Evolutionary conservation across 2,329 filamentous ascomycete species (phyloP).

Genomic region (Neopestalotiopsis clavispora): DNA sequence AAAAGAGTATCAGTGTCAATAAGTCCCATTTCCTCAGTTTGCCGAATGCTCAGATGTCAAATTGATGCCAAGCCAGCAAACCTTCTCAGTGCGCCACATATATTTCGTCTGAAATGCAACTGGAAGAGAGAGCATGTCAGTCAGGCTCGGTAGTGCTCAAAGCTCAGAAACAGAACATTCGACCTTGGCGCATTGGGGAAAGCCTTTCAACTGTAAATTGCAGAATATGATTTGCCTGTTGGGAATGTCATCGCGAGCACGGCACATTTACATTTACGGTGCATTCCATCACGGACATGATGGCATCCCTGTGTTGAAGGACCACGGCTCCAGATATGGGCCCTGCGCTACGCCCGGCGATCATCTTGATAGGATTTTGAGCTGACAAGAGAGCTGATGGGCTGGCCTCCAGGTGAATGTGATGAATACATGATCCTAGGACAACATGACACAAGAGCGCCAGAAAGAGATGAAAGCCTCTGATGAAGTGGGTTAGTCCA

Average conservation of each 20-base stretch:
- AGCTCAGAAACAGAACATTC: neutral
- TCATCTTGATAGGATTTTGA: neutral
- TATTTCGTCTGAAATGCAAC: neutral
- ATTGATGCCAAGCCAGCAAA: neutral
- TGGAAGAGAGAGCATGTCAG: neutral
- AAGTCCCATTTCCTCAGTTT: neutral
- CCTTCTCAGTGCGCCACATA: neutral
- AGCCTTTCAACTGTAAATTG: neutral
- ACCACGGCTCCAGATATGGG: neutral
- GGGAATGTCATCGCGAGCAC: neutral
- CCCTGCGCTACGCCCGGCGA: neutral
- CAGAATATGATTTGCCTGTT: neutral
- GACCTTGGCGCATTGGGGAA: neutral
- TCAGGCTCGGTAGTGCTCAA: neutral
- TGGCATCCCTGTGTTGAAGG: neutral
- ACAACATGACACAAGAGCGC: conserved; percentile 1
- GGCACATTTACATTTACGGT: neutral
- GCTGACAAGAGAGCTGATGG: neutral
- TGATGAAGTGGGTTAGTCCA: neutral
- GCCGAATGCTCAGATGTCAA: neutral
- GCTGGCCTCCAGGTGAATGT: neutral
- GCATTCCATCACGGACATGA: neutral
- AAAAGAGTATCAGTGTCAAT: no score
- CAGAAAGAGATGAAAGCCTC: neutral
- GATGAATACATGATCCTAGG: neutral